Conservation (phyloP, 2,329 filamentous ascomycete genomes). For the Ramularia endophylla region DNA sequence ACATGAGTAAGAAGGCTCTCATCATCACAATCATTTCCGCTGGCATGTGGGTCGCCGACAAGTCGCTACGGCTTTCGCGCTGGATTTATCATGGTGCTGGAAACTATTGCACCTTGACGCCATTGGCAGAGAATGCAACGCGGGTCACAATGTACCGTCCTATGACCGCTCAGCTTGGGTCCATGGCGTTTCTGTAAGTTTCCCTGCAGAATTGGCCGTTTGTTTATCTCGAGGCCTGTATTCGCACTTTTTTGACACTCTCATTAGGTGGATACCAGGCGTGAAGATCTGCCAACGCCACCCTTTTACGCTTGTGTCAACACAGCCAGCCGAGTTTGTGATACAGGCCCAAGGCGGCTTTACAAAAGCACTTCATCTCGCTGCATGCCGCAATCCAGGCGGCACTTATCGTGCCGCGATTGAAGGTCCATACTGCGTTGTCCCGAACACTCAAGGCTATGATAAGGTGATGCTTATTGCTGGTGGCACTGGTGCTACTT, state of each 20-base stretch:
- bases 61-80: conserved; percentile 12
- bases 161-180: conserved; percentile 15
- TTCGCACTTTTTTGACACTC: too few relatives aligned
- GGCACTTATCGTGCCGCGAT: conserved; percentile 13
- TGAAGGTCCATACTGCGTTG: conserved; percentile 27
- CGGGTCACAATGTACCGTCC: conserved; percentile 14
- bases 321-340: conserved; percentile 16
- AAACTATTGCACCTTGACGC: conserved; percentile 17
- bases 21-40: conserved; percentile 18
- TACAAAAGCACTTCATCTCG: conserved; percentile 15
- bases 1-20: conserved; percentile 14
- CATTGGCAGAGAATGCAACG: conserved; percentile 16
- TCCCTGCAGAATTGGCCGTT: too few relatives aligned
- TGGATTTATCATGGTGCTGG: conserved; percentile 15
- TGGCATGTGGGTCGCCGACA: conserved; percentile 16
- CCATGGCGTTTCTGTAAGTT: conserved; percentile 16
- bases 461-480: conserved; percentile 54
- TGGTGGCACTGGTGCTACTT: conserved; percentile 56
- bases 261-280: conserved; percentile 14
- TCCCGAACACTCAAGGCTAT: conserved; percentile 46
- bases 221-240: too few relatives aligned
- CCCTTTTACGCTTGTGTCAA: conserved; percentile 20
- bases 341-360: conserved; percentile 20
- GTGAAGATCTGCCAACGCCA: conserved; percentile 16
- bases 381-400: conserved; percentile 14